These are phyloP conservation scores for Globisporangium abappressorium DNA, from an alignment of 352 stramenopile genomes.

Conservation along the genomic window DNA sequence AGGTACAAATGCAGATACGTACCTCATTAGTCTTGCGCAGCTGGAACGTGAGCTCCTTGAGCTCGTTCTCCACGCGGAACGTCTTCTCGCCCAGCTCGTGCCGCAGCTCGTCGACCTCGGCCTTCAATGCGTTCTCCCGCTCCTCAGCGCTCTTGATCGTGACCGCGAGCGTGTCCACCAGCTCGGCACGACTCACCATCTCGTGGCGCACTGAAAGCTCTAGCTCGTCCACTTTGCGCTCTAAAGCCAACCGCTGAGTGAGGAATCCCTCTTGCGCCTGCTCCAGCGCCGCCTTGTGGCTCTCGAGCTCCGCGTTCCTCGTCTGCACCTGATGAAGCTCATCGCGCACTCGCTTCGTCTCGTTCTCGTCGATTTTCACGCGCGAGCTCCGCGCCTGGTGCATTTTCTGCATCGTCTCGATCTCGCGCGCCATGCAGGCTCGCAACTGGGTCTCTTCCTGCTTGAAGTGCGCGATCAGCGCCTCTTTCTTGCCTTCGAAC, in stretches of 20 bases:
- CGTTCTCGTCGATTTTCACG: slow-evolving; percentile 63
- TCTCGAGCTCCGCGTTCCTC: slow-evolving; percentile 42
- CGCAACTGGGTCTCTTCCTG: slow-evolving; percentile 63
- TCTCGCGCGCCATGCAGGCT: slow-evolving; percentile 49
- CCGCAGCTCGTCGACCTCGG: slow-evolving; percentile 43
- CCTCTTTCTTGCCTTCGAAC: slow-evolving; percentile 56
- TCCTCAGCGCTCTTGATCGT: slow-evolving; percentile 56
- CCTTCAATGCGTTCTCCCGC: slow-evolving; percentile 44
- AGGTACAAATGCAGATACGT: neutral
- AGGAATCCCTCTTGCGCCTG: slow-evolving; percentile 34
- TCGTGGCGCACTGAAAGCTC: slow-evolving; percentile 55
- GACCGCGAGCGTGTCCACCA: slow-evolving; percentile 68
- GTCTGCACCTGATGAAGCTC: slow-evolving; percentile 34
- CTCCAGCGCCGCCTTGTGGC: slow-evolving; percentile 41
- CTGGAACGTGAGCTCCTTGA: slow-evolving; percentile 49
- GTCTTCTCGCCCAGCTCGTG: slow-evolving; percentile 64
- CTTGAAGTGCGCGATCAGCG: slow-evolving; percentile 64
- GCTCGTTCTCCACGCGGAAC: slow-evolving; percentile 55
- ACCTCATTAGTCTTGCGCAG: slow-evolving; percentile 71
- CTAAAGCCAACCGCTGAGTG: slow-evolving; percentile 33
- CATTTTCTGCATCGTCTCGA: slow-evolving; percentile 71
- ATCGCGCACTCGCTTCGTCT: slow-evolving; percentile 48
- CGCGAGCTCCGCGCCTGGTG: slow-evolving; percentile 52
- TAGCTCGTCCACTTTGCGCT: slow-evolving; percentile 49
- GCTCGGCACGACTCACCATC: slow-evolving; percentile 58